Evolutionary conservation across 2,329 filamentous ascomycete species (phyloP), one percentile per base, ranked within the genome.

Genomic region (Colletotrichum zoysiae): DNA sequence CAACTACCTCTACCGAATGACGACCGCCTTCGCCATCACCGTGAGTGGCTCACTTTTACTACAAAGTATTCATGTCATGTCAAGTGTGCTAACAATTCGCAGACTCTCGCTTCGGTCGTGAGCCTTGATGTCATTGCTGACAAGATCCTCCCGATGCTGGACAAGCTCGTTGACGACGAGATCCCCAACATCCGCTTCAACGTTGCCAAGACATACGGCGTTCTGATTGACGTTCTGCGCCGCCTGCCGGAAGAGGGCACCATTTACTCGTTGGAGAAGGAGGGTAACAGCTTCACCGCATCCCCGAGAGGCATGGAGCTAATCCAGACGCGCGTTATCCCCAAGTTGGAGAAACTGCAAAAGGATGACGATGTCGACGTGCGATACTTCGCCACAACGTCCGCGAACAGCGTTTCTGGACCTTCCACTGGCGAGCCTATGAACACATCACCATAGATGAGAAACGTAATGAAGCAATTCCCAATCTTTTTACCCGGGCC

Each of bases 151-250:
- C 96, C 96, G 50, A 98, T 99, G 88, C 90, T 99, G 80, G 94
- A 97, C 83, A 94, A 95, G 85, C 92, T 99, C 66, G 94, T 97
- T 64, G 89, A 90, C 57, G 96, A 99, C 80, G 95, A 97, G 56
- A 99, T 99, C 74, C 96, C 96, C 76, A 99, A 99, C 85, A 99
- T 99, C 81, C 94, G 96, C 63, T 99, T 99, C 89, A 99, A 99
- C 82, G 96, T 99, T 59, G 96, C 96, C 77, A 99, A 99, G 86
- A 98, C 96, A 58, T 99, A 98, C 80, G 90, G 91, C 30, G 92
- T 96, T 63, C 86, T 99, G 71, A 95, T 98, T 78, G 91, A 93
- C 76, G 95, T 95, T n/a, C 88, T 99, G 78, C 95, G 95, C 83
- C 93, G 94, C 77, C 88, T 99, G 67, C 95, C 96, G 3, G 93